Evolutionary conservation across 2,329 filamentous ascomycete genomes (phyloP).

Genomic region (Colletotrichum costaricense): DNA sequence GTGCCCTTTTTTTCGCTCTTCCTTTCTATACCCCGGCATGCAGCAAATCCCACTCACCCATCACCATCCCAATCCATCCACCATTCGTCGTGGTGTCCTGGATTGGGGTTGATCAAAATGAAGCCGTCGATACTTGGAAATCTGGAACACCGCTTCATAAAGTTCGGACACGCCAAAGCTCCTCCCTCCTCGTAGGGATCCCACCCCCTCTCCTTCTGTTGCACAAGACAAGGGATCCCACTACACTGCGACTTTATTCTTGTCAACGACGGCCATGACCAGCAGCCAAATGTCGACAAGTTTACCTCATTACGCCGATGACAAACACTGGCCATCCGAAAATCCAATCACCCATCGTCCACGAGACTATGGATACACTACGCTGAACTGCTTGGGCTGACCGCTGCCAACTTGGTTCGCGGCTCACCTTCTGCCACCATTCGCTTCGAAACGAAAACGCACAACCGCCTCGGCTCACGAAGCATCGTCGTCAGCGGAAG

Average conservation of each 20-base stretch:
- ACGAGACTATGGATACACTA: conserved; percentile 2
- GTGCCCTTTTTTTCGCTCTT: conserved; percentile 1
- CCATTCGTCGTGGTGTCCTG: neutral
- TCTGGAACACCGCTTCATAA: neutral
- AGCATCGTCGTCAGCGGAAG: neutral
- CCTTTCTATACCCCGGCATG: neutral
- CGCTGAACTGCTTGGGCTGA: conserved; percentile 1
- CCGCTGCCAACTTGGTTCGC: neutral
- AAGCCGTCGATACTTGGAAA: neutral
- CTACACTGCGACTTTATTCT: conserved; percentile 15
- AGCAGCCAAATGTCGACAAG: conserved; percentile 5
- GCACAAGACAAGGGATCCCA: conserved; percentile 22
- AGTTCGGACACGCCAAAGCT: neutral
- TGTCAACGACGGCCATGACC: neutral
- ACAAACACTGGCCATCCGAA: conserved; percentile 12
- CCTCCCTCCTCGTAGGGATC: neutral
- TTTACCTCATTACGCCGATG: conserved; percentile 14
- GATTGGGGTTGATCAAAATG: neutral
- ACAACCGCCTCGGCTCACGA: conserved; percentile 3
- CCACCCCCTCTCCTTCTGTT: conserved; percentile 7
- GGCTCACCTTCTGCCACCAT: neutral
- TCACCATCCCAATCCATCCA: neutral
- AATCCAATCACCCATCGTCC: conserved; percentile 3
- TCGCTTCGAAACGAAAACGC: neutral
- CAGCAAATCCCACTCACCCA: neutral